Base-by-base conservation (phyloP, 306 rosid genomes). In the Luffa aegyptiaca region DNA sequence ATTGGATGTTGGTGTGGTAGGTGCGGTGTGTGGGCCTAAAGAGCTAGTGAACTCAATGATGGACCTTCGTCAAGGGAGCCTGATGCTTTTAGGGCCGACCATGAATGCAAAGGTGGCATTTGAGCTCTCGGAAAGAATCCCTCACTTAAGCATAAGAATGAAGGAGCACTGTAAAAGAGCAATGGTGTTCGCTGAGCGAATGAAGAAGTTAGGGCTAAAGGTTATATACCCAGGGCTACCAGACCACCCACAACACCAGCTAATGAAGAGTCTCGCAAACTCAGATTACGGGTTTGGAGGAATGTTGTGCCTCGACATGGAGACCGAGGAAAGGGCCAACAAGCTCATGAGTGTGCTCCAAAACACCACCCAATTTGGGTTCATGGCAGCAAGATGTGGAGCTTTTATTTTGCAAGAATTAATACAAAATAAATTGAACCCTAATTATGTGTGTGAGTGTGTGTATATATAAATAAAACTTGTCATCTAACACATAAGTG, bases 101-200 rank as follows among this genome's bases (percentile, higher is more conserved):
- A 96, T 96, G 99, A 93, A 96, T 49, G 75, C 99, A 0, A 96
- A 96, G 80, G 92, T 96, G 5, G 99, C 99, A 1, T 96, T 96
- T 12, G 99, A 96, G 65, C 93, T 96, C 0, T 83, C 99, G 0
- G 98, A 93, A 80, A 86, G 99, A 78, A 86, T 96, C 39, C 98
- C 99, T 0, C 99, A 96, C 63, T 53, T 96, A 66, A 91, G 88
- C 4, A 31, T 93, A 9, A 86, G 99, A 21, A 91, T 96, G 96
- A 96, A 96, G 75, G 99, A 93, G 35, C 99, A 96, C 42, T 84
- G 91, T 81, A 33, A 82, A 35, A 75, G 99, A 3, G 97, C 99
- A 0, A 2, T 87, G 10, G 84, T 6, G 0, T 93, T 88, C 10
- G 91, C 98, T 0, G 81, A 57, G 6, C 79, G 96, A 70, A 83